phyloP scores from a whole-genome alignment of 441 rosid species.

The Eugenia klotzschiana region DNA sequence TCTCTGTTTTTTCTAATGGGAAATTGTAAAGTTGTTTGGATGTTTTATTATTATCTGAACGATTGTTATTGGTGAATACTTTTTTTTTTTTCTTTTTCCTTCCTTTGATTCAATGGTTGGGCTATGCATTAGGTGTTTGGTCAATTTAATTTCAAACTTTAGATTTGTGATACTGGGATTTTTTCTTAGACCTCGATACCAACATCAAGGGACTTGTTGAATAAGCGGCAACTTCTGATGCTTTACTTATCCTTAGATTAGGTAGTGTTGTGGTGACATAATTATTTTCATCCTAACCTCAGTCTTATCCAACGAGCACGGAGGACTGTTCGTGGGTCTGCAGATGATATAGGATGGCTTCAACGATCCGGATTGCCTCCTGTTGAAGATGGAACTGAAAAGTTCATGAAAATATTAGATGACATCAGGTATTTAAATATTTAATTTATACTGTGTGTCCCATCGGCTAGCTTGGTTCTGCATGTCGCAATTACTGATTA shows the following conservation, averaged over 20 bases:
- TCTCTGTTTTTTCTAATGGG: conserved; percentile 1
- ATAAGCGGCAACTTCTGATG: neutral
- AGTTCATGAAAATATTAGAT: conserved; percentile 55
- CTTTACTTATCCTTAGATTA: neutral
- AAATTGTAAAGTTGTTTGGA: neutral
- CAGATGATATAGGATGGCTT: conserved; percentile 94
- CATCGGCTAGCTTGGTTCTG: conserved; percentile 6
- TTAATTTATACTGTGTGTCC: conserved; percentile 2
- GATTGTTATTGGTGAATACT: neutral
- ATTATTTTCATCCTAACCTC: conserved; percentile 4
- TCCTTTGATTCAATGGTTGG: neutral
- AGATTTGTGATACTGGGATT: neutral
- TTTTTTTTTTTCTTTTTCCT: neutral
- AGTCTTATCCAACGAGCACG: conserved; percentile 80
- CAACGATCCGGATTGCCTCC: conserved; percentile 63
- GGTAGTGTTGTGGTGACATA: neutral
- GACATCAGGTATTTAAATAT: conserved; percentile 50
- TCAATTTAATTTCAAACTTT: neutral
- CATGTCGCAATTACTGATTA: conserved; percentile 4
- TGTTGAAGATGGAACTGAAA: conserved; percentile 78
- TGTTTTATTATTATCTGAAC: neutral
- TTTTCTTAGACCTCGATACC: neutral
- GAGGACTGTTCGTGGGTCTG: conserved; percentile 85
- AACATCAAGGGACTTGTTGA: neutral
- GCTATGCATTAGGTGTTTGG: neutral